Percentiles rank a stretch among this genome's conserved stretches.
These are phyloP conservation scores for Phytopythium helicoides DNA, from an alignment of 352 stramenopile species.

Conservation along the genomic window DNA sequence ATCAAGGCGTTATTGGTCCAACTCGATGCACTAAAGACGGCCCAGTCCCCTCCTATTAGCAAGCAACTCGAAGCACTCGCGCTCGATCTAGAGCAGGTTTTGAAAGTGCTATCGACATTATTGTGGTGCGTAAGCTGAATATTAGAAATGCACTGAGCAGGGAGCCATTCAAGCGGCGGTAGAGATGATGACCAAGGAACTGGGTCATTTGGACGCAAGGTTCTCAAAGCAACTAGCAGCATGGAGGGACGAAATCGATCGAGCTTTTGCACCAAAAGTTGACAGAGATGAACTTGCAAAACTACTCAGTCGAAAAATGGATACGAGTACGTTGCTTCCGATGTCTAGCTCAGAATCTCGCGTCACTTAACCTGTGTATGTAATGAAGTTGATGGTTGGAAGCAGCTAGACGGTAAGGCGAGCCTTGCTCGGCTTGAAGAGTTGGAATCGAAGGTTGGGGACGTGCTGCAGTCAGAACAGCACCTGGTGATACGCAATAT, in stretches of 20 bases:
- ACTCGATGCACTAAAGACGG: constrained; percentile 9
- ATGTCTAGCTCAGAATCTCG: no score
- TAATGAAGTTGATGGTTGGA: constrained; percentile 29
- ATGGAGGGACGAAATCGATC: constrained; percentile 20
- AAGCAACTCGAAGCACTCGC: constrained; percentile 7
- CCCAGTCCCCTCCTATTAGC: constrained; percentile 7
- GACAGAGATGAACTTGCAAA: constrained; percentile 28
- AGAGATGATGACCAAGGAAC: constrained; percentile 3
- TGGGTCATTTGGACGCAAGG: constrained; percentile 16
- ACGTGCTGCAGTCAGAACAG: constrained; percentile 25
- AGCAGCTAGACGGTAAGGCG: constrained; percentile 36
- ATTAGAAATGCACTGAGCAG: constrained; percentile 4
- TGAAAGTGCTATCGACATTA: neutral
- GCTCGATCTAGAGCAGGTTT: neutral
- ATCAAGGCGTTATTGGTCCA: constrained; percentile 4
- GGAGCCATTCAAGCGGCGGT: constrained; percentile 10
- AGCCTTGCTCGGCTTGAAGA: constrained; percentile 27
- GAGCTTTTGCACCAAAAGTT: constrained; percentile 16
- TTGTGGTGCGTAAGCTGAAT: no score
- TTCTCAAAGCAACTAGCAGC: constrained; percentile 15
- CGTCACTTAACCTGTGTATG: neutral
- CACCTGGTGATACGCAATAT: constrained; percentile 22
- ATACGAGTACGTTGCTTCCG: constrained; percentile 20
- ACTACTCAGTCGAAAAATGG: constrained; percentile 39
- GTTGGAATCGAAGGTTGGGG: constrained; percentile 17